phyloP scores from a whole-genome alignment of 441 rosid genomes.

The Euphorbia schlechtendalii region DNA sequence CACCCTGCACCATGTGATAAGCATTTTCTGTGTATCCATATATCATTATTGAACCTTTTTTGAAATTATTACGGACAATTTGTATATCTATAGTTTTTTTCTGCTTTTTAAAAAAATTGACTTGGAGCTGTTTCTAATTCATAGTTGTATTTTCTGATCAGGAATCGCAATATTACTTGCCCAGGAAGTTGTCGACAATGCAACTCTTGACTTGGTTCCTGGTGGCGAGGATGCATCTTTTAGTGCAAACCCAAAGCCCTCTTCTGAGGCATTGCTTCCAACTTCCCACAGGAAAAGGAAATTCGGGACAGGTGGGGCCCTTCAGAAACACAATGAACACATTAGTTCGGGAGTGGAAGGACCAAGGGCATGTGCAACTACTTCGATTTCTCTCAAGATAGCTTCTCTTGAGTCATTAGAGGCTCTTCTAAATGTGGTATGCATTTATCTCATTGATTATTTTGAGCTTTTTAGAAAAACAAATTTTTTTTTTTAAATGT shows the following conservation, averaged over 20 bases:
- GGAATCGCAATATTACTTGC: conserved; percentile 68
- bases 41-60: not conserved
- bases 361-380: conserved; percentile 21
- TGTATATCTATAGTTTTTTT: not conserved
- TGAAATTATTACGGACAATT: not conserved
- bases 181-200: conserved; percentile 49
- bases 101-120: conserved; percentile 1
- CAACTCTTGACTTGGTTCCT: conserved; percentile 46
- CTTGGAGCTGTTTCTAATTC: conserved; percentile 19
- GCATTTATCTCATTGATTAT: conserved; percentile 15
- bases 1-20: not conserved
- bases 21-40: not conserved
- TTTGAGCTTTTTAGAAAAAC: not conserved
- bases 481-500: not conserved
- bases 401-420: conserved; percentile 78
- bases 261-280: conserved; percentile 27
- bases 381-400: conserved; percentile 49
- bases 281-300: conserved; percentile 60
- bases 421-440: conserved; percentile 70
- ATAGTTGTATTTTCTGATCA: conserved; percentile 27
- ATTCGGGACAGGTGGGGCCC: conserved; percentile 30
- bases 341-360: conserved; percentile 36
- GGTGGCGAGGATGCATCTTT: conserved; percentile 27
- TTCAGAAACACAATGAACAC: conserved; percentile 34
- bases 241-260: conserved; percentile 24